Base-by-base conservation (phyloP, 441 rosid species). In the Lepidium campestre region DNA sequence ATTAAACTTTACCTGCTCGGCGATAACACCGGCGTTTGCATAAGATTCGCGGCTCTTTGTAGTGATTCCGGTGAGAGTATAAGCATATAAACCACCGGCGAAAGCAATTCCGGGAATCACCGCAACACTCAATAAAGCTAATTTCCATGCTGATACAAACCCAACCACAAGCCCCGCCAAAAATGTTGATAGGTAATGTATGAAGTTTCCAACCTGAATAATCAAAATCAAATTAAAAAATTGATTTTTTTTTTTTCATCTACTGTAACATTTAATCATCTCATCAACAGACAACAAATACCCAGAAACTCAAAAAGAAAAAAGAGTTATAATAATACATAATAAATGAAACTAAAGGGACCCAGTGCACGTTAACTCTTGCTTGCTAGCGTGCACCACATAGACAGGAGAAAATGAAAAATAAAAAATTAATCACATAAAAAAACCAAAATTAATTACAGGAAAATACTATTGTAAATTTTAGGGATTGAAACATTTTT, bases 41-140 rank as follows among this genome's bases (percentile, higher is more conserved):
- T 94, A 94, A 36, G 98, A 94, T 67, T 91, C 96, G 36, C 99
- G 90, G 86, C 99, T 91, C 78, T 94, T 94, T 12, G 99, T 89
- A 1, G 99, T 89, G 56, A 94, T 89, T 35, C 99, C 99, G 2
- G 99, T 94, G 68, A 94, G 88, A 4, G 99, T 94, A 44, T 94
- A 91, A 7, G 97, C 98, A 72, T 94, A 94, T 57, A 94, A 84
- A 57, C 99, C 99, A 2, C 99, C 99, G 22, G 99, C 99, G 61
- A 94, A 94, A 52, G 99, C 99, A 22, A 94, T 94, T 44, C 99
- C 99, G 5, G 99, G 99, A 52, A 94, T 94, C 53, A 94, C 94
- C 20, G 98, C 99, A 62, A 94, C 85, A 73, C 99, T 89, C 35
- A 94, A 77, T 80, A 94, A 71, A 45, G 99, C 97, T 65, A 94